phyloP scores from a whole-genome alignment of 1,139 yeast genomes.

The Hemisphaericaspora xylofermentans region DNA sequence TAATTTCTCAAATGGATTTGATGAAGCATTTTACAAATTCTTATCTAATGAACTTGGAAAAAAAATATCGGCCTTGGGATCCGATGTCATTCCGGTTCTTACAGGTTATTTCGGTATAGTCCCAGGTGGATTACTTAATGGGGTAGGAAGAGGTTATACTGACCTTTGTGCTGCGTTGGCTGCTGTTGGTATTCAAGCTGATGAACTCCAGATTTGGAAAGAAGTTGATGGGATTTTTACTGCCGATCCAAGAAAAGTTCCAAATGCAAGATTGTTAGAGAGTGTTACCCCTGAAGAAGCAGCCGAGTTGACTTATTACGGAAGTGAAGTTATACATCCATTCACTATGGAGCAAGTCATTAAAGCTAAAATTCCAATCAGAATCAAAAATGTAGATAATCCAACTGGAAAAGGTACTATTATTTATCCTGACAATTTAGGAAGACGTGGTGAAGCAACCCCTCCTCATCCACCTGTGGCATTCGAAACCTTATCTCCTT shows the following conservation, averaged over 20 bases:
- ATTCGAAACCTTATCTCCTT: conserved; percentile 50
- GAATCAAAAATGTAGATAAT: conserved; percentile 93
- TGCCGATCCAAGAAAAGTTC: conserved; percentile 96
- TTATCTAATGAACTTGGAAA: conserved; percentile 62
- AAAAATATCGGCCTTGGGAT: conserved; percentile 44
- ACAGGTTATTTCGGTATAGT: conserved; percentile 95
- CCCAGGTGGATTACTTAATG: conserved; percentile 89
- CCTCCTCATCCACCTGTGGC: conserved; percentile 95
- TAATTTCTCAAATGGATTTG: conserved; percentile 55
- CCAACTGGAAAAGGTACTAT: conserved; percentile 90
- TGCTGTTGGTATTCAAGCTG: conserved; percentile 90
- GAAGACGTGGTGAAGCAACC: conserved; percentile 80
- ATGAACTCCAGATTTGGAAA: conserved; percentile 96
- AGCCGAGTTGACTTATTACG: conserved; percentile 94
- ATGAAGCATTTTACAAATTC: conserved; percentile 64
- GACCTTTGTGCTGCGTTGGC: conserved; percentile 95
- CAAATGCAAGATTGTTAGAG: conserved; percentile 78
- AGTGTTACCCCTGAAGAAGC: conserved; percentile 98
- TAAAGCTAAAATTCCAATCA: conserved; percentile 90
- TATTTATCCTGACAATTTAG: conserved; percentile 87
- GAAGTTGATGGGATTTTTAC: conserved; percentile 99
- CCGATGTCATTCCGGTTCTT: conserved; percentile 74
- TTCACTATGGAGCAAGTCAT: conserved; percentile 99
- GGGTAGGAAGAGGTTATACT: conserved; percentile 96
- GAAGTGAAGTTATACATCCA: conserved; percentile 97